Evolutionary conservation across 1,284 basidiomycete genomes (phyloP), one percentile per base, ranked within the genome.

Genomic region (Peniophora sp.): DNA sequence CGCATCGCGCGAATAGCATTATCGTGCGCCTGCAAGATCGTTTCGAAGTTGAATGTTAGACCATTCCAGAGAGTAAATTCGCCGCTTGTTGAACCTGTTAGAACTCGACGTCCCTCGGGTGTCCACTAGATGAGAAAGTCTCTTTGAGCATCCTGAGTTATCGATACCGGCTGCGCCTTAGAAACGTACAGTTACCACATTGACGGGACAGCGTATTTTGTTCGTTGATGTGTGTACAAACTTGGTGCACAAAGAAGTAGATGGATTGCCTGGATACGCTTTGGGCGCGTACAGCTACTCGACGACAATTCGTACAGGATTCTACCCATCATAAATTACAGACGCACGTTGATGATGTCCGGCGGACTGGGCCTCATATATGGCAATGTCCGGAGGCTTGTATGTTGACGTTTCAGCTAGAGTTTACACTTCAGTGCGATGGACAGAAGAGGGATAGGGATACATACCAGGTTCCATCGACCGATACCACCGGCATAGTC

Each of bases 51-150:
- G 83, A 98, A 99, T 0, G 96, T 98, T 27, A 97, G 76, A 17
- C 95, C 96, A 62, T 99, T 99, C 96, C 97, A 99, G 3, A 99
- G 79, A 0, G 96, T 98, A 68, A 99, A 98, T 69, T 99, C 96
- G 50, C 97, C 97, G 58, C 89, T 93, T 24, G 94, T 94, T 16
- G 94, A 95, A 22, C 96, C 96, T 0, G 97, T 99, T 44, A 99
- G 71, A 24, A 98, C 76, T 3, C 96, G 83, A 22, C 96, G 79
- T 43, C 87, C 92, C 69, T 98, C 96, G 0, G 96, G 96, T 25
- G 94, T 97, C 93, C 95, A 99, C 90, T 96, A 46, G 34, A 16
- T 50, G 54, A 49, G 34, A 53, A 47, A 47, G 2, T 35, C 52
- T 8, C 43, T 22, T n/a, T 23, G 19, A 17, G 6, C 27, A 6